phyloP scores from a whole-genome alignment of 2,329 filamentous ascomycete genomes.

The Paraphaeosphaeria sporulosa region DNA sequence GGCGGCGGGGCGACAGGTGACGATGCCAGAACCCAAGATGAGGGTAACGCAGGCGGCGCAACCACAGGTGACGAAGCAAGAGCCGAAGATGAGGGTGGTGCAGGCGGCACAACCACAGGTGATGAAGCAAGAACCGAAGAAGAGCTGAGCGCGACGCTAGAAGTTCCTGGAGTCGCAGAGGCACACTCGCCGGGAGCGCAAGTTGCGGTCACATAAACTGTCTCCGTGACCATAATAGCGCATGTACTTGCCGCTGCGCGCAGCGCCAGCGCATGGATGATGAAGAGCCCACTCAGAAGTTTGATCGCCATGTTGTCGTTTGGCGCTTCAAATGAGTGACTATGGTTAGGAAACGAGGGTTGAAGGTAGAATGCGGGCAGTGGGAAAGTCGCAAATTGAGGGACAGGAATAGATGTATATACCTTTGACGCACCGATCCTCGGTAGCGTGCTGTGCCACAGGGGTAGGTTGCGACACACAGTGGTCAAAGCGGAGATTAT shows the following conservation, averaged over 20 bases:
- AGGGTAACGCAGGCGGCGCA: neutral
- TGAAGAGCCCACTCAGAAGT: neutral
- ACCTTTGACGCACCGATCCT: neutral
- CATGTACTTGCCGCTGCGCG: conserved; percentile 3
- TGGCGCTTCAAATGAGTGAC: neutral
- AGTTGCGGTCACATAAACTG: conserved; percentile 16
- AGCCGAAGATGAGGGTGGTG: neutral
- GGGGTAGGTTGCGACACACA: neutral
- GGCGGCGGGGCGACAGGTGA: neutral
- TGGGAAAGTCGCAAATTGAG: neutral
- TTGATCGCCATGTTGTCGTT: neutral
- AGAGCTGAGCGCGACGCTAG: neutral
- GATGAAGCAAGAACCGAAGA: neutral
- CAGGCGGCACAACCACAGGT: neutral
- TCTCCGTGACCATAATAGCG: conserved; percentile 22
- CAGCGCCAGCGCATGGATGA: neutral
- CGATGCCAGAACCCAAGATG: neutral
- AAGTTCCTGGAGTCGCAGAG: neutral
- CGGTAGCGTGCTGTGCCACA: conserved; percentile 5
- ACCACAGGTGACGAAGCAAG: neutral
- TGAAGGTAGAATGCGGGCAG: neutral
- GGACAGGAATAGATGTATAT: conserved; percentile 1
- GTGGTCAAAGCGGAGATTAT: neutral
- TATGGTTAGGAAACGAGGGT: conserved; percentile 8
- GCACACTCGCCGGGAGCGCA: neutral